A percentile compares a stretch with the other conserved stretches of the same genome.
Conservation (phyloP, 805 yeast genomes). For the Spencermartinsiella europaea region DNA sequence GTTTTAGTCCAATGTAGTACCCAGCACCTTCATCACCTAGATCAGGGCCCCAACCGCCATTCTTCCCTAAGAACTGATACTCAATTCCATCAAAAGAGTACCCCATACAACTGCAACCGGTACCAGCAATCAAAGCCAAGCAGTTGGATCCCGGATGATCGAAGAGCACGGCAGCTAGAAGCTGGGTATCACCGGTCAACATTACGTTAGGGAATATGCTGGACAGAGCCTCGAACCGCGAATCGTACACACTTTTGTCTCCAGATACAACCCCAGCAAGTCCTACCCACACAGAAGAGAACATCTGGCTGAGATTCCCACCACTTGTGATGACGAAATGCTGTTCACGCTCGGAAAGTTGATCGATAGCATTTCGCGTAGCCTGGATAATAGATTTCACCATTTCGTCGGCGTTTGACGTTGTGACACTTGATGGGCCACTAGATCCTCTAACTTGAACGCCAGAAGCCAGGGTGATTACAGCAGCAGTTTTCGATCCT, state of each 20-base stretch:
- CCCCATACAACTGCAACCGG: conserved; percentile 24
- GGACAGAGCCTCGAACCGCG: conserved; percentile 3
- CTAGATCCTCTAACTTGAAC: conserved; percentile 7
- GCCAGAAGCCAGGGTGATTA: conserved; percentile 14
- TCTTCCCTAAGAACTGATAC: conserved; percentile 13
- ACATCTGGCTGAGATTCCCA: background rate
- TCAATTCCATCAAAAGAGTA: conserved; percentile 6
- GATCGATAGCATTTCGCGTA: conserved; percentile 7
- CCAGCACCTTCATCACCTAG: conserved; percentile 27
- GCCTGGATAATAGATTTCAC: conserved; percentile 8
- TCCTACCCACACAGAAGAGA: conserved; percentile 19
- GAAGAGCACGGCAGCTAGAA: conserved; percentile 17
- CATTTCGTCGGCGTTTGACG: conserved; percentile 11
- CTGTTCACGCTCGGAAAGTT: background rate
- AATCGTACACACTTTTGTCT: background rate
- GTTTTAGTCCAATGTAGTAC: conserved; percentile 20
- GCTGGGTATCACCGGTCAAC: conserved; percentile 20
- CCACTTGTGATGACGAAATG: background rate
- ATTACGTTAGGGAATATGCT: conserved; percentile 5
- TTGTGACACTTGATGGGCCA: conserved; percentile 19
- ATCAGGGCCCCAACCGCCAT: conserved; percentile 24
- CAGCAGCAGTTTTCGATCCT: conserved; percentile 24
- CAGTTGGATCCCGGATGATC: conserved; percentile 6
- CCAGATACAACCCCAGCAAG: conserved; percentile 21
- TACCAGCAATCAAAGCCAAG: conserved; percentile 22